A percentile compares a stretch with the other conserved stretches of the same genome.
Evolutionary conservation across 225 moss, liverwort and hornwort species (phyloP).

Genomic region (Pseudisothecium myosuroides): DNA sequence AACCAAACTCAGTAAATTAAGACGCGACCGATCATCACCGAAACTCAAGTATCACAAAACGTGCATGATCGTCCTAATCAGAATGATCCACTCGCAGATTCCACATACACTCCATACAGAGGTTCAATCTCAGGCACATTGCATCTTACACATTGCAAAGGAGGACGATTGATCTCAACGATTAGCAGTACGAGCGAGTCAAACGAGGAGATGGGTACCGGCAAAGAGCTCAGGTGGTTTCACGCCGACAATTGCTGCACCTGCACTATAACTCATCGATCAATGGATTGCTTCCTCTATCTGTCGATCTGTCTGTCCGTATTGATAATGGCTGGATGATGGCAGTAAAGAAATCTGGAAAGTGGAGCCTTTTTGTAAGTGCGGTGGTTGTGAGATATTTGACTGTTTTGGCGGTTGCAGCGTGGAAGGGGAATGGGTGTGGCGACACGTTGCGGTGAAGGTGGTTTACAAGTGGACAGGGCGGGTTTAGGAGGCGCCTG

Average conservation of each 20-base stretch:
- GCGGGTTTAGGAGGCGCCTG: background rate
- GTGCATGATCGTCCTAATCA: background rate
- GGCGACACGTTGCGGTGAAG: background rate
- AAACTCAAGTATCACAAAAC: background rate
- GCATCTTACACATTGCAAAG: background rate
- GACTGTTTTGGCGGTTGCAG: background rate
- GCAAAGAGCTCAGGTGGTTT: background rate
- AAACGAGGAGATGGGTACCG: background rate
- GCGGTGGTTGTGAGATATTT: background rate
- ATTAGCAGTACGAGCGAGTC: background rate
- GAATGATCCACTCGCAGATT: background rate
- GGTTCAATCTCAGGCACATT: background rate
- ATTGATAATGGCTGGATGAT: background rate
- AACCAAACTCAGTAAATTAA: background rate
- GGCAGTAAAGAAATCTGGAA: rapidly evolving
- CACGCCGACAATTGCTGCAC: background rate
- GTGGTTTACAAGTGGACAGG: background rate
- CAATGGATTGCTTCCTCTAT: background rate
- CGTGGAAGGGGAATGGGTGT: background rate
- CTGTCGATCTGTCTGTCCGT: background rate
- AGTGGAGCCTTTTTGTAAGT: background rate
- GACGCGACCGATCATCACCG: background rate
- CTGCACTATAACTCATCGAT: background rate
- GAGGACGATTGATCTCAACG: background rate
- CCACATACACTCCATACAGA: background rate